Conservation (phyloP, 169 alveolate species). For the Blepharisma undulans region DNA sequence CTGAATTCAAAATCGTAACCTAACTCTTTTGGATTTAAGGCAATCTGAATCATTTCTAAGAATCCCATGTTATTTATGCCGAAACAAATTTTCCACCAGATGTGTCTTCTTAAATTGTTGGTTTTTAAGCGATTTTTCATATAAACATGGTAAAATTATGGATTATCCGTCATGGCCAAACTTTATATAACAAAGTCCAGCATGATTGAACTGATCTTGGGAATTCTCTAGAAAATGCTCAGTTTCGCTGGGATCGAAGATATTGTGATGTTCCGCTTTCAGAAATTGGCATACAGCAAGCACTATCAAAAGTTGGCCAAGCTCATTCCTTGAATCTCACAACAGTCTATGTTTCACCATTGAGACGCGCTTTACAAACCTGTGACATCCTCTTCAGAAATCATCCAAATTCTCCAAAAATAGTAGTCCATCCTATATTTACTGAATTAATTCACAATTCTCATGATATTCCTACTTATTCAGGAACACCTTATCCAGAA, state of each 20-base stretch:
- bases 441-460: constrained; percentile 54
- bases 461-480: constrained; percentile 55
- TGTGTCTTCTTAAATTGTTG: background rate
- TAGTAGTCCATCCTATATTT: constrained; percentile 60
- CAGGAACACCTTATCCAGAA: constrained; percentile 1
- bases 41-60: too few relatives aligned
- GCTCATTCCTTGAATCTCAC: constrained; percentile 37
- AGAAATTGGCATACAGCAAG: background rate
- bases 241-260: background rate
- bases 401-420: constrained; percentile 59
- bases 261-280: background rate
- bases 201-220: background rate
- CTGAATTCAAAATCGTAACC: constrained; percentile 8
- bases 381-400: constrained; percentile 57
- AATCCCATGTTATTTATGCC: too few relatives aligned
- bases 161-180: background rate
- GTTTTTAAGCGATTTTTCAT: background rate
- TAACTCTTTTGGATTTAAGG: background rate
- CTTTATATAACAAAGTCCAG: constrained; percentile 30
- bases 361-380: constrained; percentile 66
- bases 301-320: background rate
- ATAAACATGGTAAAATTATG: background rate
- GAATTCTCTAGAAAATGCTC: background rate
- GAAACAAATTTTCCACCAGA: too few relatives aligned
- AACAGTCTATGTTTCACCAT: constrained; percentile 70